Evolutionary conservation across 352 stramenopile genomes (phyloP).

Genomic region (Thalassiosira ordinaria): DNA sequence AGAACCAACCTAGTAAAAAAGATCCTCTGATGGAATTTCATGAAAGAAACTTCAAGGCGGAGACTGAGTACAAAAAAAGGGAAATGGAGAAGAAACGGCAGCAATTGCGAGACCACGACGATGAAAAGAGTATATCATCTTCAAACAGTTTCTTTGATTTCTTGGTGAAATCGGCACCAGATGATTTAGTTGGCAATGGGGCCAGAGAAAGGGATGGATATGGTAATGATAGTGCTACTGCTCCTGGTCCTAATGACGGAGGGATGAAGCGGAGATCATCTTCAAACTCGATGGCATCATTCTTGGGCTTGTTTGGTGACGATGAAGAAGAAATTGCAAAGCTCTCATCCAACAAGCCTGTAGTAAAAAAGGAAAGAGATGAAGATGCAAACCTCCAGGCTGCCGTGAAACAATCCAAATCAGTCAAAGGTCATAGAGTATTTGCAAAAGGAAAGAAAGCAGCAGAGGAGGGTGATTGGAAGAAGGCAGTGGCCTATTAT

Average conservation of each 20-base stretch:
- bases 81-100: slow-evolving; percentile 13
- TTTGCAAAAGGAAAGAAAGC: slow-evolving; percentile 12
- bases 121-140: slow-evolving; percentile 11
- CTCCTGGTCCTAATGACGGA: not conserved
- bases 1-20: slow-evolving; percentile 1
- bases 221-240: no score
- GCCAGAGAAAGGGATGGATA: no score
- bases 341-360: not conserved
- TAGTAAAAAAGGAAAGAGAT: not conserved
- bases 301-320: not conserved
- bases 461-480: slow-evolving; percentile 2
- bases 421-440: not conserved
- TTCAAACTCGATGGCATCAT: not conserved
- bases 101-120: slow-evolving; percentile 14
- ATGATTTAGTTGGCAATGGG: not conserved
- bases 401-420: not conserved
- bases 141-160: slow-evolving; percentile 20
- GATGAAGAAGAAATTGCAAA: not conserved
- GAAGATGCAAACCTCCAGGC: not conserved
- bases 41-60: not conserved
- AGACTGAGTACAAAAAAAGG: slow-evolving; percentile 7
- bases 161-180: not conserved
- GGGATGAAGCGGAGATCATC: not conserved
- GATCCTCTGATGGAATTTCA: slow-evolving; percentile 16
- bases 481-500: slow-evolving; percentile 28